Base-by-base conservation (phyloP, 495 filamentous ascomycete species). In the Tuber borchii region DNA sequence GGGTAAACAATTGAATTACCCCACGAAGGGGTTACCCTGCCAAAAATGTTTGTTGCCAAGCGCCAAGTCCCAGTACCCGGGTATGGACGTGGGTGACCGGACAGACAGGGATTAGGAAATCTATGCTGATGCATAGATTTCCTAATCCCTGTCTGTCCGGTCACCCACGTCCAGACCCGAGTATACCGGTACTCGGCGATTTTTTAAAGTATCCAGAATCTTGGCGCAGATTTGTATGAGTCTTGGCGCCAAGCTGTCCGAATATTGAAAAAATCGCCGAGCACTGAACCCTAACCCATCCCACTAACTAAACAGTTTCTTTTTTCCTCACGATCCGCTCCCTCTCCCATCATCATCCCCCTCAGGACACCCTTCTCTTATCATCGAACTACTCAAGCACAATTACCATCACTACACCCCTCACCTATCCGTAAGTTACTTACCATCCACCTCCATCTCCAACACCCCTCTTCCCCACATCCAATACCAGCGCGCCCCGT, bases 21-120 rank as follows among this genome's bases (percentile, higher is more conserved):
- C 45, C 22, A 34, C 61, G 37, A 19, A 46, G 17, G 20, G 42
- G 78, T 79, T 79, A 79, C 78, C 78, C 78, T 77, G 78, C 70
- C 17, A 79, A 69, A 46, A 4, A 37, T 71, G 5, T 48, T 22
- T 3, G 19, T 5, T 56, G 48, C 48, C 48, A n/a, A 61, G 26
- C 5, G 56, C 56, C 56, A 65, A 65, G 56, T 34, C 56, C 26
- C 56, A 31, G 26, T 6, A 26, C n/a, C n/a, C n/a, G n/a, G n/a
- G n/a, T n/a, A n/a, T n/a, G n/a, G n/a, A n/a, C n/a, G n/a, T n/a
- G n/a, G n/a, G n/a, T n/a, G n/a, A n/a, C n/a, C n/a, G n/a, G n/a
- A n/a, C n/a, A n/a, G n/a, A n/a, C n/a, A n/a, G n/a, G n/a, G n/a
- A n/a, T n/a, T n/a, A n/a, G n/a, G n/a, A n/a, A n/a, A n/a, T n/a